Evolutionary conservation across 2,329 filamentous ascomycete species (phyloP).

Genomic region (Fusarium gaditjirri): DNA sequence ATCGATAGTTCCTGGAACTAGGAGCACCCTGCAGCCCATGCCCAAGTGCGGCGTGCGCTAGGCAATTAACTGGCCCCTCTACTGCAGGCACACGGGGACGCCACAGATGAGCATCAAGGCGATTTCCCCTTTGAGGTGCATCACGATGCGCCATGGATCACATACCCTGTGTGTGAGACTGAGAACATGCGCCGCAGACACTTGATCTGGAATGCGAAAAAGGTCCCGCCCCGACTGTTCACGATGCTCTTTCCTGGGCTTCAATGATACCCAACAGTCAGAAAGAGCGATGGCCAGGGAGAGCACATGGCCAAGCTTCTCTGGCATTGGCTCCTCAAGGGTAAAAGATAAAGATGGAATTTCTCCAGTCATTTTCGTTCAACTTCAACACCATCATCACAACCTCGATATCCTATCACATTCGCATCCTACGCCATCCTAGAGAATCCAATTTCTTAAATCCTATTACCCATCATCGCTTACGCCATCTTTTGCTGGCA

Average conservation of each 20-base stretch:
- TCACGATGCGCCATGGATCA: constrained; percentile 5
- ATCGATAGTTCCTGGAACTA: constrained; percentile 42
- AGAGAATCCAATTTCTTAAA: constrained; percentile 31
- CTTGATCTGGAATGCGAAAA: constrained; percentile 32
- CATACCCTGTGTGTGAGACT: constrained; percentile 7
- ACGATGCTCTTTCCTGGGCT: constrained; percentile 21
- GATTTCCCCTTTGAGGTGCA: constrained; percentile 20
- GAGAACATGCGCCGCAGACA: constrained; percentile 26
- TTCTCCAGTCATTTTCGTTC: constrained; percentile 16
- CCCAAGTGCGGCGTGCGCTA: constrained; percentile 1
- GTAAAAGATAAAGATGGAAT: constrained; percentile 17
- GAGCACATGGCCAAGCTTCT: constrained; percentile 24
- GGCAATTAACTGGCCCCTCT: constrained; percentile 8
- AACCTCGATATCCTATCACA: constrained; percentile 25
- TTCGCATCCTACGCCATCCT: constrained; percentile 22
- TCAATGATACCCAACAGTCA: neutral
- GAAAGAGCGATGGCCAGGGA: constrained; percentile 10
- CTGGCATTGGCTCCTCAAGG: neutral
- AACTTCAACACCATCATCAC: constrained; percentile 5
- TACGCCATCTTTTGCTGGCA: constrained; percentile 8
- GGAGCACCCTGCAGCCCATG: neutral
- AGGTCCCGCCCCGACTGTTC: neutral
- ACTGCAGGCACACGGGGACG: constrained; percentile 35
- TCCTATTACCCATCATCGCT: constrained; percentile 7
- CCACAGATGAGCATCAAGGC: constrained; percentile 14